These are phyloP conservation scores for Corchorus olitorius DNA, from an alignment of 345 rosid species.

Conservation along the genomic window DNA sequence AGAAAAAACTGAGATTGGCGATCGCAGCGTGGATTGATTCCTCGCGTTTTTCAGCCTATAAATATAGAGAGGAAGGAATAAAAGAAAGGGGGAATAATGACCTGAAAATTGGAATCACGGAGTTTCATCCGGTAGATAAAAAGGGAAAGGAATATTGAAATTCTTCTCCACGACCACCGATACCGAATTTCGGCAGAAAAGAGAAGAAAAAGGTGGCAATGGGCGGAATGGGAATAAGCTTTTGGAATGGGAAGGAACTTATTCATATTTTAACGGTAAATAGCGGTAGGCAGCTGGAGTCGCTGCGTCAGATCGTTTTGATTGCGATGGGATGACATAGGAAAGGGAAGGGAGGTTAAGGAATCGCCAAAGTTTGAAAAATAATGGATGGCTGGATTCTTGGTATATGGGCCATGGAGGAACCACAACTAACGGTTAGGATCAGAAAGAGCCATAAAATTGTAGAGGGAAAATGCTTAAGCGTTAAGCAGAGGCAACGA, in stretches of 20 bases:
- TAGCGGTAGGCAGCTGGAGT: neutral
- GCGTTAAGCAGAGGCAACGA: neutral
- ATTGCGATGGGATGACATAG: neutral
- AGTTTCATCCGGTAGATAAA: constrained; percentile 6
- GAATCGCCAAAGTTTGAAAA: neutral
- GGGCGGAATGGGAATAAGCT: constrained; percentile 9
- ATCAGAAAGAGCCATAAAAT: neutral
- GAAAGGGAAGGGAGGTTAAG: neutral
- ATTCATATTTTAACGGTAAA: constrained; percentile 11
- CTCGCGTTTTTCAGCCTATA: neutral
- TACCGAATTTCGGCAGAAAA: neutral
- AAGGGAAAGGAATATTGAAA: constrained; percentile 9
- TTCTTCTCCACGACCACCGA: neutral
- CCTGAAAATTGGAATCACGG: constrained; percentile 11
- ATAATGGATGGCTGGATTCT: neutral
- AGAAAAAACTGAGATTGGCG: constrained; percentile 8
- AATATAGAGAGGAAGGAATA: neutral
- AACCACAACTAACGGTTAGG: neutral
- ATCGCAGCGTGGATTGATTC: constrained; percentile 22
- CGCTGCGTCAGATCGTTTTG: neutral
- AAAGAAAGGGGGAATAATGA: neutral
- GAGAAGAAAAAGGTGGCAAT: neutral
- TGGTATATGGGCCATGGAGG: too few relatives aligned
- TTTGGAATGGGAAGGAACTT: constrained; percentile 4
- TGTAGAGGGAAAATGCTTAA: neutral